Percentiles rank a stretch among this genome's conserved stretches.
Evolutionary conservation across 768 basidiomycete genomes (phyloP).

Genomic region (Antrodiella citrinella): DNA sequence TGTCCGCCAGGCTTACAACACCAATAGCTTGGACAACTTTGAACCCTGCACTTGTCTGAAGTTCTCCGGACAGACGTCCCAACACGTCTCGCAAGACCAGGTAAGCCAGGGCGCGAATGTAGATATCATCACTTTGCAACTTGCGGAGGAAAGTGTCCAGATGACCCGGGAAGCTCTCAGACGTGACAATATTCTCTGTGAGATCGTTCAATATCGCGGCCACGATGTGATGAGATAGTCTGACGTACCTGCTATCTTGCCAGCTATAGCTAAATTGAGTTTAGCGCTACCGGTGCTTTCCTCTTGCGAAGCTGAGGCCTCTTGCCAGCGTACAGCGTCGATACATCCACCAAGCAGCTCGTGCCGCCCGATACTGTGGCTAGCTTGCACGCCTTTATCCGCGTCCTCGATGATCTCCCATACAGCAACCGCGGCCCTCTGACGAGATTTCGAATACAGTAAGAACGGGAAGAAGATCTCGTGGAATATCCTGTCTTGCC

Average conservation of each 20-base stretch:
- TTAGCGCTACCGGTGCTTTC: constrained; percentile 37
- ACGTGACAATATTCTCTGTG: constrained; percentile 58
- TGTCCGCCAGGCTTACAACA: constrained; percentile 35
- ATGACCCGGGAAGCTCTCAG: constrained; percentile 35
- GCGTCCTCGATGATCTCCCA: constrained; percentile 63
- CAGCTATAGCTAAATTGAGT: constrained; percentile 46
- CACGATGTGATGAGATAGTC: not conserved
- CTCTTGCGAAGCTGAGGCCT: constrained; percentile 25
- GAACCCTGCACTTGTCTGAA: constrained; percentile 47
- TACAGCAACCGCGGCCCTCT: constrained; percentile 54
- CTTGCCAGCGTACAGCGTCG: constrained; percentile 30
- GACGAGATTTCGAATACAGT: constrained; percentile 63
- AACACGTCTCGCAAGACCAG: constrained; percentile 60
- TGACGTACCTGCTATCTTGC: constrained; percentile 56
- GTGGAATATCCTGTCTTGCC: constrained; percentile 34
- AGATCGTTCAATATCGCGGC: not conserved
- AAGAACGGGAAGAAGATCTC: constrained; percentile 64
- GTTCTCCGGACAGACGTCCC: constrained; percentile 44
- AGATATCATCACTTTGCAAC: constrained; percentile 38
- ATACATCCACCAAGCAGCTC: constrained; percentile 53
- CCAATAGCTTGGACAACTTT: constrained; percentile 39
- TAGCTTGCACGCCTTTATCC: constrained; percentile 14
- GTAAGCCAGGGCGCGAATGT: constrained; percentile 50
- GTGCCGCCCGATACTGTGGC: too few species aligned
- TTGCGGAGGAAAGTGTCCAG: constrained; percentile 43